A percentile compares a stretch with the other conserved stretches of the same genome.
These are phyloP conservation scores for Phylloporus sp. DNA, from an alignment of 768 basidiomycete species.

Conservation along the genomic window DNA sequence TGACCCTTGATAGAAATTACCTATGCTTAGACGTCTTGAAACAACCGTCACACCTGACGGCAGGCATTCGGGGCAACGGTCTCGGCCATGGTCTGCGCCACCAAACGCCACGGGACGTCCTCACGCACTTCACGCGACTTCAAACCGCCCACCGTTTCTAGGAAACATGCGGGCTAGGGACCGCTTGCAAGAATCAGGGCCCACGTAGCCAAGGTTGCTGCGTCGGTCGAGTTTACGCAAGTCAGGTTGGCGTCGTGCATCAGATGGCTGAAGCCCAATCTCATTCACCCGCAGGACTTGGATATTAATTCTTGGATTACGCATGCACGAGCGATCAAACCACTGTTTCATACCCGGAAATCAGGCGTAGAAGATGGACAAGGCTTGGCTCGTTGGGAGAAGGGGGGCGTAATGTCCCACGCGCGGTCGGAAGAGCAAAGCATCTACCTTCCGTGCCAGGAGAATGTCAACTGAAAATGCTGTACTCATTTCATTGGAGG, in stretches of 20 bases:
- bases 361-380: slow-evolving; percentile 6
- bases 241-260: slow-evolving; percentile 8
- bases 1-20: slow-evolving; percentile 26
- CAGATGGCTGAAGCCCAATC: slow-evolving; percentile 6
- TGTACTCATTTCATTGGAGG: neutral
- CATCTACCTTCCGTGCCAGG: neutral
- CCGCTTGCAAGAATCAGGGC: slow-evolving; percentile 2
- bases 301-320: slow-evolving; percentile 21
- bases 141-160: slow-evolving; percentile 9
- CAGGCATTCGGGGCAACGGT: slow-evolving; percentile 31
- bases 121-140: slow-evolving; percentile 14
- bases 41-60: slow-evolving; percentile 45
- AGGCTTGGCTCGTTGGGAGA: neutral
- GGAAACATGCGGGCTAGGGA: slow-evolving; percentile 9
- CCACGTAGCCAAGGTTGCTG: slow-evolving; percentile 1
- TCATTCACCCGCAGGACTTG: slow-evolving; percentile 10
- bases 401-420: slow-evolving; percentile 5
- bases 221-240: slow-evolving; percentile 8
- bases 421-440: slow-evolving; percentile 2
- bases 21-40: slow-evolving; percentile 39
- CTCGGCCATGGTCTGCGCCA: slow-evolving; percentile 25
- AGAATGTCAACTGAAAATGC: slow-evolving; percentile 1
- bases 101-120: slow-evolving; percentile 17
- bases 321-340: slow-evolving; percentile 6
- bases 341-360: slow-evolving; percentile 24